phyloP scores from a whole-genome alignment of 768 basidiomycete species.

The Serendipita sp. region DNA sequence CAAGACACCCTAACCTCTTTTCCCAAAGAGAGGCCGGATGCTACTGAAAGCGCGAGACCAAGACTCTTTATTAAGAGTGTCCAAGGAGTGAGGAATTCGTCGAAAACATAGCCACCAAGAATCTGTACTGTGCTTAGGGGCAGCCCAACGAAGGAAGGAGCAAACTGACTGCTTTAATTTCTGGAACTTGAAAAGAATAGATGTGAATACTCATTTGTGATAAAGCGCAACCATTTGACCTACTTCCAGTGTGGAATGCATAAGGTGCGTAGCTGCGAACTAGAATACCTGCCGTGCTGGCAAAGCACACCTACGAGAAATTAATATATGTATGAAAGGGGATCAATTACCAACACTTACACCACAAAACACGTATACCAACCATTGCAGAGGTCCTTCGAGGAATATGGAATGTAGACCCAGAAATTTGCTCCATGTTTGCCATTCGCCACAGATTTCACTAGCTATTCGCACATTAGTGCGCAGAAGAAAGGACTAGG shows the following conservation, averaged over 20 bases:
- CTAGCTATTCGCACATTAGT: slow-evolving; percentile 31
- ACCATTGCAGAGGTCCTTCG: slow-evolving; percentile 47
- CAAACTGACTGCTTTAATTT: slow-evolving; percentile 53
- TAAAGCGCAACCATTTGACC: slow-evolving; percentile 18
- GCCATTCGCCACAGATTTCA: slow-evolving; percentile 50
- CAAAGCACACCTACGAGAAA: slow-evolving; percentile 37
- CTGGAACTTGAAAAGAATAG: slow-evolving; percentile 35
- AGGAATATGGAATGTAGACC: slow-evolving; percentile 37
- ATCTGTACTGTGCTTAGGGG: slow-evolving; percentile 28
- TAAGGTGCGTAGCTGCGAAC: slow-evolving; percentile 56
- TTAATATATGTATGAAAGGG: background rate
- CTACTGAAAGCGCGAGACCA: slow-evolving; percentile 69
- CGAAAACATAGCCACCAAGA: slow-evolving; percentile 71
- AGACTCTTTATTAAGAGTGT: slow-evolving; percentile 73
- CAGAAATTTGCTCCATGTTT: slow-evolving; percentile 49
- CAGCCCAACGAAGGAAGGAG: background rate
- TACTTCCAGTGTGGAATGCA: slow-evolving; percentile 69
- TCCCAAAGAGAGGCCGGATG: slow-evolving; percentile 69
- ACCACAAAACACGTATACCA: slow-evolving; percentile 46
- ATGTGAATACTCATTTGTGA: background rate
- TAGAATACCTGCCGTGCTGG: slow-evolving; percentile 44
- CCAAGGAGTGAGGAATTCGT: slow-evolving; percentile 74
- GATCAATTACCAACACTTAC: slow-evolving; percentile 25
- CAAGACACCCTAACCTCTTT: slow-evolving; percentile 48
- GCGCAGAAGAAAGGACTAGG: slow-evolving; percentile 4